Evolutionary conservation across 768 basidiomycete genomes (phyloP).

Genomic region (Phaffia australis): DNA sequence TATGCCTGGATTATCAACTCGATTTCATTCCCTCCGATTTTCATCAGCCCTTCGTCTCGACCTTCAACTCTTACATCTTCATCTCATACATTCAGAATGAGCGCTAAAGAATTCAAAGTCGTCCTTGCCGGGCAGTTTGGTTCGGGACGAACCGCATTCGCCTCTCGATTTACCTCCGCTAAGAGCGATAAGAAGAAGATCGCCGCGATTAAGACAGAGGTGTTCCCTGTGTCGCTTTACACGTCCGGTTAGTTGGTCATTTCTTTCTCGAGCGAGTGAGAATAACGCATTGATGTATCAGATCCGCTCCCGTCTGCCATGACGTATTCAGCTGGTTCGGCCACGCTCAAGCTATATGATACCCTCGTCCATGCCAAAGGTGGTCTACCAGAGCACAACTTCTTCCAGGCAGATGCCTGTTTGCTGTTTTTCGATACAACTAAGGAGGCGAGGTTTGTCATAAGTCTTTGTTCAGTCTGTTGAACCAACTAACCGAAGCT

Average conservation of each 20-base stretch:
- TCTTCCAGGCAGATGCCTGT: constrained; percentile 28
- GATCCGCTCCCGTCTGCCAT: not conserved
- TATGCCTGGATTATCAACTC: too few species aligned
- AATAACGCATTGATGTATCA: too few species aligned
- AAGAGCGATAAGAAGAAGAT: constrained; percentile 27
- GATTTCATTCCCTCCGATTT: too few species aligned
- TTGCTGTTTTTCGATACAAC: constrained; percentile 28
- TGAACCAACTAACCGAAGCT: not conserved
- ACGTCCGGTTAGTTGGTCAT: not conserved
- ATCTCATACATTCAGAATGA: constrained; percentile 20
- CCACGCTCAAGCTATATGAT: constrained; percentile 27
- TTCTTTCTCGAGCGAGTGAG: not conserved
- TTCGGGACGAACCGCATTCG: constrained; percentile 26
- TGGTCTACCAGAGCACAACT: constrained; percentile 28
- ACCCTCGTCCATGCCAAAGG: constrained; percentile 29
- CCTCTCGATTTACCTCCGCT: constrained; percentile 22
- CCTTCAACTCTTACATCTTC: not conserved
- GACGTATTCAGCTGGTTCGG: constrained; percentile 26
- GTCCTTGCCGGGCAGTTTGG: constrained; percentile 30
- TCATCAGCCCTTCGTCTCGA: too few species aligned
- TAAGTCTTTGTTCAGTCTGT: not conserved
- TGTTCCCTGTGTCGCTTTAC: constrained; percentile 22
- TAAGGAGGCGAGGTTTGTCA: constrained; percentile 26
- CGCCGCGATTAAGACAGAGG: constrained; percentile 28
- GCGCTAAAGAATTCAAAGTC: constrained; percentile 28